Percentiles rank a stretch among this genome's conserved stretches.
phyloP scores from a whole-genome alignment of 805 yeast genomes.

The Zygotorulaspora florentina region DNA sequence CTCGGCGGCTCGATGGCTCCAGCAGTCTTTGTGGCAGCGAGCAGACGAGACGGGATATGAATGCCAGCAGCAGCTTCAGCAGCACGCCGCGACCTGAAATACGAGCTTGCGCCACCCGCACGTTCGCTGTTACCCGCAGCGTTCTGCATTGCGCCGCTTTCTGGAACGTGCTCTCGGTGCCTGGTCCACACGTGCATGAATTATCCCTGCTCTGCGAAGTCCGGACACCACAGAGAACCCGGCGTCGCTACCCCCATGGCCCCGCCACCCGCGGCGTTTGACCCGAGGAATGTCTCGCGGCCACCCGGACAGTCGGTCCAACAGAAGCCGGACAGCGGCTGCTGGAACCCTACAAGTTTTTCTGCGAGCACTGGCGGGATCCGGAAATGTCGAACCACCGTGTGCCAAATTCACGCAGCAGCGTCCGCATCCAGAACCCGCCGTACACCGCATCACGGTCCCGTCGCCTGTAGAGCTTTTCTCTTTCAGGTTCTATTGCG shows the following conservation, averaged over 20 bases:
- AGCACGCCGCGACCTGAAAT: background rate
- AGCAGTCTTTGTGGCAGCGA: conserved; percentile 2
- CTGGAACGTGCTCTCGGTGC: too few species aligned
- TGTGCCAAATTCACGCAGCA: background rate
- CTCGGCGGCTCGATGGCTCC: background rate
- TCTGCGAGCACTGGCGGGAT: background rate
- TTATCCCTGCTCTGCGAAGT: too few species aligned
- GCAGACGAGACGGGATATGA: background rate
- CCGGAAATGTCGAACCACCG: background rate
- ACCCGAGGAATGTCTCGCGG: too few species aligned
- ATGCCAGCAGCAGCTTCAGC: background rate
- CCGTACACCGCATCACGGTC: background rate
- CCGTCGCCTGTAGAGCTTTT: background rate
- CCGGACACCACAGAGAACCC: background rate
- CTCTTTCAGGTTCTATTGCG: background rate
- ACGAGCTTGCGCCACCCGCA: background rate
- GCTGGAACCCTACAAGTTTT: background rate
- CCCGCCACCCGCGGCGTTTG: background rate
- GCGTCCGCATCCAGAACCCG: background rate
- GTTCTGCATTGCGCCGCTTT: too few species aligned
- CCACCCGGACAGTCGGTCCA: background rate
- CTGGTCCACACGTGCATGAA: too few species aligned
- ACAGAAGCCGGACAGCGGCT: background rate
- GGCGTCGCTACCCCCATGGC: background rate
- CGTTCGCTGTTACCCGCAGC: background rate